Percentiles rank a stretch among this genome's conserved stretches.
Evolutionary conservation across 2,329 filamentous ascomycete species (phyloP).

Genomic region (Ceratocystis cubensis): DNA sequence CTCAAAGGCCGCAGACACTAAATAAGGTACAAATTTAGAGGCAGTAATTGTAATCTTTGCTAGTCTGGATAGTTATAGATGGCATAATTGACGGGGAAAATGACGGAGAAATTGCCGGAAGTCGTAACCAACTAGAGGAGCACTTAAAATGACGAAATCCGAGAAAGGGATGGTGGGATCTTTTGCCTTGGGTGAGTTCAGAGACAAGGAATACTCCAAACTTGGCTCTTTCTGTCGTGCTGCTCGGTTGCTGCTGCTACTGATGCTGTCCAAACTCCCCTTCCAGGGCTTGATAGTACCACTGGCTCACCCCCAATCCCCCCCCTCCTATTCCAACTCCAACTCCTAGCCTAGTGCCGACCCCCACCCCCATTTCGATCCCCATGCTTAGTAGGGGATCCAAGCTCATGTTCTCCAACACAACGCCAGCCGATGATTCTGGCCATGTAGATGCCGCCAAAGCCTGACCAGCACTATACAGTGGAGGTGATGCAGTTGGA

Average conservation of each 20-base stretch:
- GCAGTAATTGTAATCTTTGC: not conserved
- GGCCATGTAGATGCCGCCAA: conserved; percentile 3
- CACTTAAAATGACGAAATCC: conserved; percentile 16
- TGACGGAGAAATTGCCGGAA: conserved; percentile 26
- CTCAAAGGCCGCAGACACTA: not conserved
- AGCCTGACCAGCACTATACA: not conserved
- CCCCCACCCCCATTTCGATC: not conserved
- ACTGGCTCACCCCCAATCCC: not conserved
- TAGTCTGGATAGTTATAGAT: not conserved
- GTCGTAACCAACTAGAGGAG: not conserved
- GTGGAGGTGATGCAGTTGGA: not conserved
- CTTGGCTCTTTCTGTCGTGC: too few species aligned
- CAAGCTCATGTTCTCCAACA: conserved; percentile 5
- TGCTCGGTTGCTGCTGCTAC: not conserved
- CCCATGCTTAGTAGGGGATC: conserved; percentile 11
- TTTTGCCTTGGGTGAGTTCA: not conserved
- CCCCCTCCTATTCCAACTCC: conserved; percentile 9
- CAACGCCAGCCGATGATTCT: conserved; percentile 1
- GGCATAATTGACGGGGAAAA: conserved; percentile 5
- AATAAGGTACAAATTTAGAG: not conserved
- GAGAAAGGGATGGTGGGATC: conserved; percentile 14
- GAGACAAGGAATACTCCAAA: not conserved
- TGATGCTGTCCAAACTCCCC: not conserved
- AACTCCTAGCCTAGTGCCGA: not conserved
- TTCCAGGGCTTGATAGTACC: conserved; percentile 10